Evolutionary conservation across 192 early-diverging fungal genomes (phyloP), one percentile per base, ranked within the genome.

Genomic region (Rhizophagus sp.): DNA sequence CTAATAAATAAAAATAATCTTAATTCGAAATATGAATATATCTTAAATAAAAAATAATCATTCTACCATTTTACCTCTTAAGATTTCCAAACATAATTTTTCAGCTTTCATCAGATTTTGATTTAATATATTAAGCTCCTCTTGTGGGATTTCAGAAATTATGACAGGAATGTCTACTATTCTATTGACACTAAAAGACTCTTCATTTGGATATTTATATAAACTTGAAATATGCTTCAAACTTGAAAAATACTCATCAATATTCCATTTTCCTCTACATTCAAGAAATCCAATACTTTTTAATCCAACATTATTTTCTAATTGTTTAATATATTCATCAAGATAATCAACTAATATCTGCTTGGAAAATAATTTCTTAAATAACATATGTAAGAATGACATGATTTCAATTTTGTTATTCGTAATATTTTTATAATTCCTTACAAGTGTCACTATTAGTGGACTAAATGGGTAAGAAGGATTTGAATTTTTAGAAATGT

Each of bases 391-490:
- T 24, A 90, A 57, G 61, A 88, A 89, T 12, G 62, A 33, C 2
- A 79, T 72, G 34, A 84, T 79, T 9, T 73, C 76, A n/a, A 64
- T 33, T 44, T 81, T 81, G 2, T 81, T 69, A 11, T 72, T 73
- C 27, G 82, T 85, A 0, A 85, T 71, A 65, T 85, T 81, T 19
- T 81, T 83, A 70, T 84, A 84, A 30, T 88, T 82, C 67, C 88
- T 87, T 19, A 88, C 49, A 12, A 90, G 34, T 15, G 83, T 83
- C 66, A 86, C 78, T 12, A 90, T 39, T 2, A 90, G 71, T 61
- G 89, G 89, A 57, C 89, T 90, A 66, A 84, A 89, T 8, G 86
- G 88, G 52, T 88, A 87, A 11, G 70, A 57, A 49, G 50, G 19
- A 33, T 79, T 47, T 61, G 79, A 72, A 11, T 77, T 11, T 61